Base-by-base conservation (phyloP, 2,329 filamentous ascomycete species). In the Ceratocystis smalleyi region DNA sequence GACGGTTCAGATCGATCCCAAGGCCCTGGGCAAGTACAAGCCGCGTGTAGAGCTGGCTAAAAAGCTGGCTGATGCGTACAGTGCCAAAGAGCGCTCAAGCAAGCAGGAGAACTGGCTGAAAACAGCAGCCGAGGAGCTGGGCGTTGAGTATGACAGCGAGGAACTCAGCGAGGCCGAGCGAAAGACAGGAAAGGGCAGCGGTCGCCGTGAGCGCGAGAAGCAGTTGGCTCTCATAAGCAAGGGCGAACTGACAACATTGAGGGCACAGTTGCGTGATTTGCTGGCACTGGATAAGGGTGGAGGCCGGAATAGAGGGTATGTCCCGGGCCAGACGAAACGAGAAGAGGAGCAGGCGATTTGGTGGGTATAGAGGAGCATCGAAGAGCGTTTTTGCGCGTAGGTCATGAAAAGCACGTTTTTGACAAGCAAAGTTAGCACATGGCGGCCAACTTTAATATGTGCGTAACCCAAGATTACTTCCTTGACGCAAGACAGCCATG, bases 141-240 rank as follows among this genome's bases (percentile, higher is more conserved):
- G 94, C 0, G 89, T 97, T 0, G 92, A 96, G 62, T 96, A 95
- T 72, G 91, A 97, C 71, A 88, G 84, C 67, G 91, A 95, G 43
- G 90, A 95, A 57, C 86, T 96, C 67, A 88, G 87, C 68, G 90
- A 94, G 43, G 88, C 90, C 51, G 86, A 91, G 65, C 86, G 85
- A 68, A 75, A 80, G 47, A 81, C 82, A 60, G 86, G 88, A 0
- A 80, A 89, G 43, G 90, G 90, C 6, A 83, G 83, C 47, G 86
- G 87, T 0, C 77, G 89, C 49, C 87, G 86, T 74, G 79, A 83
- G 75, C 88, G 88, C 75, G 87, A 94, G 72, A 83, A 86, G 70
- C 83, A 86, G 74, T 84, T 84, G 6, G 79, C 82, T 61, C 77
- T 74, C 5, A 72, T 91, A 70, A 84, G 80, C 1, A 96, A 94